Base-by-base conservation (phyloP, 148 eudicot species). In the Nepenthes gracilis region DNA sequence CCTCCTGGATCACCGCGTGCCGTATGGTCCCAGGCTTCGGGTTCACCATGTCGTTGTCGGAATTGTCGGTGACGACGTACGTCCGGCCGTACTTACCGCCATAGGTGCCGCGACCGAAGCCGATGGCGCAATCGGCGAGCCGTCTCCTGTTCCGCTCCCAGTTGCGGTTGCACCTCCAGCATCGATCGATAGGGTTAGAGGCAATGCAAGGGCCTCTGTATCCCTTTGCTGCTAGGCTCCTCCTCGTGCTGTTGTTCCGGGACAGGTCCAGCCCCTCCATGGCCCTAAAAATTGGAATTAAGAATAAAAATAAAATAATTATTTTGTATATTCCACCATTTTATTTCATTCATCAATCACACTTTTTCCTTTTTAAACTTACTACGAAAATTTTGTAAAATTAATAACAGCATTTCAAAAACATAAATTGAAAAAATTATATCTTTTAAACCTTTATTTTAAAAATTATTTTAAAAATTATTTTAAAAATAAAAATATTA, bases 1-100 rank as follows among this genome's bases (percentile, higher is more conserved):
- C 74, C 2, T 60, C 60, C 14, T 79, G 88, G 52, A 81, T 86
- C 12, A 86, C 93, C 12, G 82, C 88, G 35, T 83, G 71, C 9
- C 93, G 75, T 1, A 86, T 78, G 37, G 93, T 86, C 14, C 93
- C 88, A 11, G 79, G 86, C 52, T 70, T 68, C 10, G 93, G 93
- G 80, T 80, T 77, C 32, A 77, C 74, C 57, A 76, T 77, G 67
- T 83, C 85, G 7, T 72, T 57, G 47, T 83, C 84, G 1, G 83
- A 77, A 0, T 84, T 43, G 65, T 85, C 84, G 1, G 64, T 77
- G 51, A 85, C 86, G 2, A 77, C 66, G 55, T 85, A 85, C 52
- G 35, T 64, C 14, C 62, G 47, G 1, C 90, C 90, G 0, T 59
- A 74, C 15, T 73, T 75, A 7, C 90, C 90, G 1, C 90, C 90